phyloP scores from a whole-genome alignment of 352 stramenopile genomes.

The Globisporangium splendens region DNA sequence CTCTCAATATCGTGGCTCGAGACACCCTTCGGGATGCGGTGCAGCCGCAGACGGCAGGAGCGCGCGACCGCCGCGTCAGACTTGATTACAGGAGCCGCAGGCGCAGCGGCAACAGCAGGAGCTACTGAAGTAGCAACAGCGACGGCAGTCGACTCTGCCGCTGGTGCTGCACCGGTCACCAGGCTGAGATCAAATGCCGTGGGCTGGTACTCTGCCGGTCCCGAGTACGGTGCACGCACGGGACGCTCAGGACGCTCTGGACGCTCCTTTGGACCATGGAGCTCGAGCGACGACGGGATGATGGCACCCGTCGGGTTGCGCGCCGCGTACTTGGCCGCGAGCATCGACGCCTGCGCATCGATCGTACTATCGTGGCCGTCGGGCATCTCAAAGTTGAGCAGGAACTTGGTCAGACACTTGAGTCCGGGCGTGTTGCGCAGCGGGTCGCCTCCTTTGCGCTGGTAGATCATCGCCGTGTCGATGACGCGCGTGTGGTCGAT shows the following conservation, averaged over 20 bases:
- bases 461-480: slow-evolving; percentile 80
- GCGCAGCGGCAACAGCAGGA: background rate
- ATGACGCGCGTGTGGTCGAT: slow-evolving; percentile 80
- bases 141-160: slow-evolving; percentile 9
- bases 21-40: slow-evolving; percentile 70
- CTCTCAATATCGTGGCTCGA: slow-evolving; percentile 62
- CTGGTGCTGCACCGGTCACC: slow-evolving; percentile 1
- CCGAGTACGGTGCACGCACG: slow-evolving; percentile 19
- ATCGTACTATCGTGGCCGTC: slow-evolving; percentile 83
- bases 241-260: slow-evolving; percentile 7
- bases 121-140: background rate
- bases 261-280: slow-evolving; percentile 40
- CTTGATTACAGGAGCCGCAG: slow-evolving; percentile 1
- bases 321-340: slow-evolving; percentile 76
- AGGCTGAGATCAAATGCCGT: slow-evolving; percentile 34
- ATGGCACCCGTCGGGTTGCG: slow-evolving; percentile 52
- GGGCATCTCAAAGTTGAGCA: slow-evolving; percentile 83
- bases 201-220: slow-evolving; percentile 33
- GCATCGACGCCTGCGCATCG: slow-evolving; percentile 83
- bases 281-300: slow-evolving; percentile 62
- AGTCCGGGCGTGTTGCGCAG: slow-evolving; percentile 54
- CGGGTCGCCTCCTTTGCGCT: slow-evolving; percentile 39
- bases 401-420: slow-evolving; percentile 72
- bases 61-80: slow-evolving; percentile 40
- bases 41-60: slow-evolving; percentile 65